Percentiles rank a stretch among this genome's conserved stretches.
phyloP scores from a whole-genome alignment of 306 rosid genomes.

The Trichosanthes cucumerina region DNA sequence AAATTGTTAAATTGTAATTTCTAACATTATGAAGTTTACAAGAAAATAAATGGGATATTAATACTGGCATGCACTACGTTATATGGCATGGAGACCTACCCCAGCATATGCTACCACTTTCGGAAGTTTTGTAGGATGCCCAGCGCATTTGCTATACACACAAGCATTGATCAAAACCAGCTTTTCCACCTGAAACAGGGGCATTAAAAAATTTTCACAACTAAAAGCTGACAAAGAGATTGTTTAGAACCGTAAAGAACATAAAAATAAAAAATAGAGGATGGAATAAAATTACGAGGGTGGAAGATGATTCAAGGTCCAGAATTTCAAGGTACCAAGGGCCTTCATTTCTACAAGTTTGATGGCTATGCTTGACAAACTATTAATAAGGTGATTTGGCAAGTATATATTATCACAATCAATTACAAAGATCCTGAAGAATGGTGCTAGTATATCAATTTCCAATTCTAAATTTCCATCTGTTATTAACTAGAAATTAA shows the following conservation, averaged over 20 bases:
- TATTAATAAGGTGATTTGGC: not conserved
- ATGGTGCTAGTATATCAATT: not conserved
- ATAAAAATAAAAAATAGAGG: not conserved
- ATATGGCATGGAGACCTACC: constrained; percentile 17
- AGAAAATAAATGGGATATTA: not conserved
- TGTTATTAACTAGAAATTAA: not conserved
- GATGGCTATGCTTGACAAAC: not conserved
- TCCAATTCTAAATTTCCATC: not conserved
- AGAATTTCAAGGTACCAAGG: not conserved
- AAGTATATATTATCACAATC: not conserved
- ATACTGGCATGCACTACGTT: not conserved
- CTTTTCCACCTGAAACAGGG: constrained; percentile 27
- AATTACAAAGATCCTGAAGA: not conserved
- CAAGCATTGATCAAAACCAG: constrained; percentile 39
- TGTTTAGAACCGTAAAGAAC: not conserved
- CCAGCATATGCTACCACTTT: constrained; percentile 27
- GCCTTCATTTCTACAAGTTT: not conserved
- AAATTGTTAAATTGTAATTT: not conserved
- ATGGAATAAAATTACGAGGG: not conserved
- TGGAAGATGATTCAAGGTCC: not conserved
- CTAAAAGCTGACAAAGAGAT: not conserved
- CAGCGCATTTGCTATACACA: constrained; percentile 29
- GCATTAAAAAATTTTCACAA: not conserved
- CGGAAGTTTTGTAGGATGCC: constrained; percentile 23
- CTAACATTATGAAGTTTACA: not conserved